These are phyloP conservation scores for Trichophyton benhamiae DNA, from an alignment of 2,329 filamentous ascomycete species.

Conservation along the genomic window DNA sequence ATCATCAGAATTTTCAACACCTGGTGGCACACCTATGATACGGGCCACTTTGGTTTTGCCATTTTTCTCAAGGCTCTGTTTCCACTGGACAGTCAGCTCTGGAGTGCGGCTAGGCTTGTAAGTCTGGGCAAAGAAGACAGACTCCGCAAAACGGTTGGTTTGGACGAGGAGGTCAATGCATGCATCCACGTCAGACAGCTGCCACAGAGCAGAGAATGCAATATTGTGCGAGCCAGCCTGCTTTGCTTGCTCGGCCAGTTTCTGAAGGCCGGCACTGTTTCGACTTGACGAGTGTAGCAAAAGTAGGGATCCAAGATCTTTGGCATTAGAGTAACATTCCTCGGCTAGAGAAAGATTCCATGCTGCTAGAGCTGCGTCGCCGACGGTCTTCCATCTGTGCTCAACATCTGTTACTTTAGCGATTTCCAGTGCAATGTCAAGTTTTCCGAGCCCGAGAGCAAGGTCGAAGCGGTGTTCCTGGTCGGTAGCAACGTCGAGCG, in stretches of 20 bases:
- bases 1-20: slow-evolving; percentile 51
- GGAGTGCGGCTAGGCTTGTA: slow-evolving; percentile 74
- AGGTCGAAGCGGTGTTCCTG: slow-evolving; percentile 94
- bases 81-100: slow-evolving; percentile 64
- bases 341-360: slow-evolving; percentile 85
- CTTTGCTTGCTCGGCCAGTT: slow-evolving; percentile 62
- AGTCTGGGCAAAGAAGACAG: slow-evolving; percentile 84
- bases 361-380: slow-evolving; percentile 70
- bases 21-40: slow-evolving; percentile 67
- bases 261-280: slow-evolving; percentile 59
- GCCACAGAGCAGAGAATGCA: slow-evolving; percentile 82
- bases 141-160: slow-evolving; percentile 71
- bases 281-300: slow-evolving; percentile 79
- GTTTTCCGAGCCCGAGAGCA: slow-evolving; percentile 66
- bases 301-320: slow-evolving; percentile 78
- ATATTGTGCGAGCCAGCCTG: slow-evolving; percentile 77
- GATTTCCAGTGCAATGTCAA: slow-evolving; percentile 74
- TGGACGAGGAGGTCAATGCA: slow-evolving; percentile 69
- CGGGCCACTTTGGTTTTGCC: slow-evolving; percentile 79
- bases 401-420: slow-evolving; percentile 75
- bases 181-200: slow-evolving; percentile 66
- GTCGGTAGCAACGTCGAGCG: slow-evolving; percentile 86
- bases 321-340: slow-evolving; percentile 84
- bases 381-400: slow-evolving; percentile 97
- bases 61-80: slow-evolving; percentile 64